These are phyloP conservation scores for Aspergillus floridensis DNA, from an alignment of 2,329 filamentous ascomycete genomes.

Conservation along the genomic window DNA sequence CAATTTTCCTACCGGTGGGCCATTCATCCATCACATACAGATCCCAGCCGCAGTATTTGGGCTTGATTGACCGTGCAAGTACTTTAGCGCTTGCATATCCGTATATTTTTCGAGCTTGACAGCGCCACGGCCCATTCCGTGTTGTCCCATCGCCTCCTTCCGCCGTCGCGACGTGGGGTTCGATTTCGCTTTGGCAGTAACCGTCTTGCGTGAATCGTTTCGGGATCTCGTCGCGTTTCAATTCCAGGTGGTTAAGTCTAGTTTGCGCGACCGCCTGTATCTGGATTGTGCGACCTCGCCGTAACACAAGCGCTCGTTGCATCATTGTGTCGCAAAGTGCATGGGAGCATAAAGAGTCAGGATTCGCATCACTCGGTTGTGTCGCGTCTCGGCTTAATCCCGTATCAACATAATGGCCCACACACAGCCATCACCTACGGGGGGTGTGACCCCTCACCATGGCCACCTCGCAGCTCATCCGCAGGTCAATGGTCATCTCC, in stretches of 20 bases:
- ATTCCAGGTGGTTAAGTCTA: conserved; percentile 11
- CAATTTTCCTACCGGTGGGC: conserved; percentile 3
- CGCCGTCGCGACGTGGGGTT: background rate
- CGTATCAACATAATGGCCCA: conserved; percentile 60
- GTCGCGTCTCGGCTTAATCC: conserved; percentile 8
- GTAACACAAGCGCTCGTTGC: conserved; percentile 26
- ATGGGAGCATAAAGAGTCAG: conserved; percentile 12
- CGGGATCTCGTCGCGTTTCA: conserved; percentile 11
- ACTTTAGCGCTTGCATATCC: conserved; percentile 1
- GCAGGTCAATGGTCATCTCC: conserved; percentile 55
- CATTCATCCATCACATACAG: conserved; percentile 1
- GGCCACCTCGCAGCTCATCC: conserved; percentile 34
- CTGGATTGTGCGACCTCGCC: conserved; percentile 18
- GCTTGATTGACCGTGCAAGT: conserved; percentile 1
- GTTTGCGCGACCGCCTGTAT: conserved; percentile 15
- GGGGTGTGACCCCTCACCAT: conserved; percentile 67
- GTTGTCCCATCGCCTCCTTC: background rate
- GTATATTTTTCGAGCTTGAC: background rate
- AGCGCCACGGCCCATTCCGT: background rate
- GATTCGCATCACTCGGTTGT: conserved; percentile 8
- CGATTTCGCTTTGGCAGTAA: background rate
- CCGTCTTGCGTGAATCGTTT: conserved; percentile 4
- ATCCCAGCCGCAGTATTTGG: background rate
- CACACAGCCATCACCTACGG: conserved; percentile 77
- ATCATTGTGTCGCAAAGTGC: conserved; percentile 34